A percentile compares a stretch with the other conserved stretches of the same genome.
These are phyloP conservation scores for Lipomyces yamadae DNA, from an alignment of 805 yeast species.

Conservation along the genomic window DNA sequence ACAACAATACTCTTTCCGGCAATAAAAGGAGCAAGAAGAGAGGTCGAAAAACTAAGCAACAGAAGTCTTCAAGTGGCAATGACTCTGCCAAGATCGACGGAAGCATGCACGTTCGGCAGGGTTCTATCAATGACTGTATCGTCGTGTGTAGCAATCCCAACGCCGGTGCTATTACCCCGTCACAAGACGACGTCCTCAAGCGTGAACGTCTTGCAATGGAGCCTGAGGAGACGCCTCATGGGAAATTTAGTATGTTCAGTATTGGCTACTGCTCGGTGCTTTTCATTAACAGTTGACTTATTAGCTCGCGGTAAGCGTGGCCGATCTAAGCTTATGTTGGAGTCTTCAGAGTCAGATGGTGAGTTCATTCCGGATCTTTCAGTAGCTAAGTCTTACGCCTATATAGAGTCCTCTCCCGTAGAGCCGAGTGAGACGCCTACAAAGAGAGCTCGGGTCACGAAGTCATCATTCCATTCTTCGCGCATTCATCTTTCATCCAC, in stretches of 20 bases:
- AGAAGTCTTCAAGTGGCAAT: background rate
- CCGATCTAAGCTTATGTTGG: background rate
- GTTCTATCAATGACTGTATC: conserved; percentile 10
- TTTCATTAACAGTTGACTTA: background rate
- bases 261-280: background rate
- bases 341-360: background rate
- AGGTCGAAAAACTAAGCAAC: background rate
- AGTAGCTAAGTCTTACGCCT: background rate
- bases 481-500: background rate
- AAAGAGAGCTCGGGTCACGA: background rate
- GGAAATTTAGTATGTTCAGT: background rate
- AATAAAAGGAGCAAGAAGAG: background rate
- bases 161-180: background rate
- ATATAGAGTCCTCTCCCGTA: background rate
- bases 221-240: background rate
- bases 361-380: background rate
- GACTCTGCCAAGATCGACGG: background rate
- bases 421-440: conserved; percentile 2
- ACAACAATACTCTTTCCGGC: background rate
- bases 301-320: background rate
- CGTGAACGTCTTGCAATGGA: background rate
- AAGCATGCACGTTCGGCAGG: background rate
- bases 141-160: background rate
- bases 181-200: background rate
- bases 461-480: background rate